A percentile compares a stretch with the other conserved stretches of the same genome.
Evolutionary conservation across 495 filamentous ascomycete genomes (phyloP).

Genomic region (Aspergillus cavernicola): DNA sequence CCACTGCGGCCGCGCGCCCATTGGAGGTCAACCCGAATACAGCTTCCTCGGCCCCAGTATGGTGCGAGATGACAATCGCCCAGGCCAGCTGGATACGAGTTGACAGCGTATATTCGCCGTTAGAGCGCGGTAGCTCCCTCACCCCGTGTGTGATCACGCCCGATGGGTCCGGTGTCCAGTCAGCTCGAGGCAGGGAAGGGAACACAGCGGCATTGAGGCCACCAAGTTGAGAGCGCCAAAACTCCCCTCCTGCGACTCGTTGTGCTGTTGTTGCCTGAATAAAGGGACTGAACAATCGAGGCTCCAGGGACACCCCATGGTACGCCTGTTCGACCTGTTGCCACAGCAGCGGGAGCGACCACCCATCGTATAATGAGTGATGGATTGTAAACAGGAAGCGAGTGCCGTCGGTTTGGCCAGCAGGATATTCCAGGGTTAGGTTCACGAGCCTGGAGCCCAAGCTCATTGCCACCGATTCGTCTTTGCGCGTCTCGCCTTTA

Average conservation of each 20-base stretch:
- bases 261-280: neutral
- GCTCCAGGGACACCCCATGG: neutral
- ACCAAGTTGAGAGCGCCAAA: too few relatives aligned
- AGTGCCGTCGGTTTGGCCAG: too few relatives aligned
- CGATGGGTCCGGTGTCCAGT: too few relatives aligned
- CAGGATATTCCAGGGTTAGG: neutral
- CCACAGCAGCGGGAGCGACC: neutral
- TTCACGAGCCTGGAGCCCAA: neutral
- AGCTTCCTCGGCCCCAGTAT: neutral
- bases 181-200: slow-evolving; percentile 9
- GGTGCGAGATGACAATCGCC: slow-evolving; percentile 15
- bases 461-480: too few relatives aligned
- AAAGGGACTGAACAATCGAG: neutral
- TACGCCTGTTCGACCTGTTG: neutral
- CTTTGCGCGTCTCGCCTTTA: too few relatives aligned
- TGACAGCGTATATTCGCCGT: neutral
- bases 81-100: slow-evolving; percentile 31
- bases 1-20: neutral
- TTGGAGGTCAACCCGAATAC: neutral
- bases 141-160: neutral
- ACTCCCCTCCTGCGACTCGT: too few relatives aligned
- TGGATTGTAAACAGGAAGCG: neutral
- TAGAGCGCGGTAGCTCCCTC: neutral
- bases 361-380: slow-evolving; percentile 6
- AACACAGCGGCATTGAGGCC: neutral